Conservation (phyloP, 2,329 filamentous ascomycete species). For the Fusarium haematococcum region DNA sequence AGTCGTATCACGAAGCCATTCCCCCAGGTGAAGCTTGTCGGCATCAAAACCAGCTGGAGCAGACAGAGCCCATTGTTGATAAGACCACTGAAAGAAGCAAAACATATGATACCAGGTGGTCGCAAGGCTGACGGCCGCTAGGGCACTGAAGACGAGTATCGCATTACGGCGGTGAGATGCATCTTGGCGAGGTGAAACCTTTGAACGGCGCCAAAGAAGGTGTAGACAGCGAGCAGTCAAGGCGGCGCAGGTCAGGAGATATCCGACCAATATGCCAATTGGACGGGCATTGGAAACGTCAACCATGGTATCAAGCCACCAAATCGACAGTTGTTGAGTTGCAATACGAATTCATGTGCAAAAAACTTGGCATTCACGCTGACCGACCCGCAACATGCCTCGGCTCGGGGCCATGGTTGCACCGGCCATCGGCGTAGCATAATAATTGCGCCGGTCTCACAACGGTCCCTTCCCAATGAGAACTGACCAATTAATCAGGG, state of each 20-base stretch:
- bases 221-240: slow-evolving; percentile 30
- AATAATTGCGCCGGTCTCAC: background rate
- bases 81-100: slow-evolving; percentile 43
- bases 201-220: slow-evolving; percentile 17
- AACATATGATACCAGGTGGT: slow-evolving; percentile 46
- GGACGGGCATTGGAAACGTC: slow-evolving; percentile 30
- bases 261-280: slow-evolving; percentile 37
- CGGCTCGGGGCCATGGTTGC: background rate
- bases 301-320: background rate
- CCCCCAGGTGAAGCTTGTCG: slow-evolving; percentile 26
- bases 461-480: background rate
- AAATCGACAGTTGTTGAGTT: background rate
- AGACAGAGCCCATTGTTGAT: slow-evolving; percentile 9
- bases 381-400: background rate
- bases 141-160: slow-evolving; percentile 32
- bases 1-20: slow-evolving; percentile 44
- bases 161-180: slow-evolving; percentile 4
- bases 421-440: background rate
- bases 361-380: background rate
- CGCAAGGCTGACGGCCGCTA: slow-evolving; percentile 41
- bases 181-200: background rate
- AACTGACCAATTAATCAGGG: background rate
- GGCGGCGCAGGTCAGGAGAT: slow-evolving; percentile 30
- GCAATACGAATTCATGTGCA: background rate
- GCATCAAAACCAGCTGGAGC: background rate